phyloP scores from a whole-genome alignment of 805 yeast species.

The Maudiozyma pseudohumilis region DNA sequence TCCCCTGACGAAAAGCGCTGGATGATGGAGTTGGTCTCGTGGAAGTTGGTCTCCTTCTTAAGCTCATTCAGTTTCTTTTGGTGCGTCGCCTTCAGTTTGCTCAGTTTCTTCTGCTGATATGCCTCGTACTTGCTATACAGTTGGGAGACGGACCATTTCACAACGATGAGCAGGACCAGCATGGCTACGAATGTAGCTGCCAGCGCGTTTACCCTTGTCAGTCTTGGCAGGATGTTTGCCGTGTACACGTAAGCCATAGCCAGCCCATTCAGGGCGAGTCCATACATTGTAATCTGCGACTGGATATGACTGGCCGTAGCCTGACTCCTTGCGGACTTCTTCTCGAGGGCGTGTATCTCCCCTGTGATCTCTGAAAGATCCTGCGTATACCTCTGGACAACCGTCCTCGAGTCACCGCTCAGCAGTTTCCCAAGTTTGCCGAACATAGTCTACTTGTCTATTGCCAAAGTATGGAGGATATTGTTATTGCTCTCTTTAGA shows the following conservation, averaged over 20 bases:
- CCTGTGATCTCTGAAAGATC: conserved; percentile 22
- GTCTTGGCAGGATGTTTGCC: not conserved
- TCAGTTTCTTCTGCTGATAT: conserved; percentile 18
- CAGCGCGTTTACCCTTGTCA: not conserved
- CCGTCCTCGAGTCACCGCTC: conserved; percentile 7
- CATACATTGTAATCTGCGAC: conserved; percentile 14
- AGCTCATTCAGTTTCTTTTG: conserved; percentile 51
- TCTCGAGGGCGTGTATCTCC: conserved; percentile 21
- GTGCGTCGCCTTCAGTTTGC: conserved; percentile 36
- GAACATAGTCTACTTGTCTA: too few relatives aligned
- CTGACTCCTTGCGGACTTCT: conserved; percentile 14
- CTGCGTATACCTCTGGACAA: conserved; percentile 22
- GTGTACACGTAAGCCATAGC: not conserved
- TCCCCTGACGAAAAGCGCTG: conserved; percentile 50
- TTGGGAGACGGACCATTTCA: conserved; percentile 8
- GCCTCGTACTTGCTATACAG: conserved; percentile 6
- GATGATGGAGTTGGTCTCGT: conserved; percentile 64
- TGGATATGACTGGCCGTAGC: conserved; percentile 12
- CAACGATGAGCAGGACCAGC: conserved; percentile 2
- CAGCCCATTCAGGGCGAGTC: conserved; percentile 6
- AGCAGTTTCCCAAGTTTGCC: conserved; percentile 7
- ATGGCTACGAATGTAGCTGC: conserved; percentile 4
- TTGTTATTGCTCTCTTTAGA: too few relatives aligned
- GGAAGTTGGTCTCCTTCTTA: conserved; percentile 63
- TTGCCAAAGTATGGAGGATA: too few relatives aligned